Base-by-base conservation (phyloP, 2,329 filamentous ascomycete genomes). In the Hypoxylon sp. region DNA sequence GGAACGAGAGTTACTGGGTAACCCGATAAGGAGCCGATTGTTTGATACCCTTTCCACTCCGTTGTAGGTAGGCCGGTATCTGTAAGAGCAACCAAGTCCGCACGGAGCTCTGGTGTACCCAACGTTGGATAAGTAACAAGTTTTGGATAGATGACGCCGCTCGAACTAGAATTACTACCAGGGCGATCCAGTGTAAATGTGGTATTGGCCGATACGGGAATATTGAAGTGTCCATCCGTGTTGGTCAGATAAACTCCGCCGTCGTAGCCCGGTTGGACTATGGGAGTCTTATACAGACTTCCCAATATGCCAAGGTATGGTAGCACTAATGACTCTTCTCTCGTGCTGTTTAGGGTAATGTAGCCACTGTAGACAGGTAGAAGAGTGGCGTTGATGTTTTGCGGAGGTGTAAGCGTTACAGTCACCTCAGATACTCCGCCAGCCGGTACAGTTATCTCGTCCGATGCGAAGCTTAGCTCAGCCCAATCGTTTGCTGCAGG, bases 401-500 rank as follows among this genome's bases (percentile, higher is more conserved):
- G 13, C 8, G 49, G 49, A 3, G 49, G 49, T 25, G 31, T 42
- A 9, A 47, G 16, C 13, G 36, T 47, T 2, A 52, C 26, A n/a
- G 31, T 47, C 3, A 42, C 35, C 9, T 46, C 27, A n/a, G 42
- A 20, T 7, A 9, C 20, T 6, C 30, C 49, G 2, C 49, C 42
- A 2, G 36, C 42, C 3, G 49, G 42, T n/a, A 47, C 26, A 4
- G 36, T 46, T 7, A 47, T 26, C 31, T 52, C 37, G 26, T 54
- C 46, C 6, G 44, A 19, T 9, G 17, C 43, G 31, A 60, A 60
- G 1, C 6, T 31, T 6, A 59, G 23, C 5, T 45, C 37, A 4
- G 55, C 55, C 38, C 48, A 54, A 2, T 17, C 37, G n/a, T 58
- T 41, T 2, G 44, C 55, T 13, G 48, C 34, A 1, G 41, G 46